These are phyloP conservation scores for Pyrenochaeta sp. DNA, from an alignment of 2,329 filamentous ascomycete genomes.

Conservation along the genomic window DNA sequence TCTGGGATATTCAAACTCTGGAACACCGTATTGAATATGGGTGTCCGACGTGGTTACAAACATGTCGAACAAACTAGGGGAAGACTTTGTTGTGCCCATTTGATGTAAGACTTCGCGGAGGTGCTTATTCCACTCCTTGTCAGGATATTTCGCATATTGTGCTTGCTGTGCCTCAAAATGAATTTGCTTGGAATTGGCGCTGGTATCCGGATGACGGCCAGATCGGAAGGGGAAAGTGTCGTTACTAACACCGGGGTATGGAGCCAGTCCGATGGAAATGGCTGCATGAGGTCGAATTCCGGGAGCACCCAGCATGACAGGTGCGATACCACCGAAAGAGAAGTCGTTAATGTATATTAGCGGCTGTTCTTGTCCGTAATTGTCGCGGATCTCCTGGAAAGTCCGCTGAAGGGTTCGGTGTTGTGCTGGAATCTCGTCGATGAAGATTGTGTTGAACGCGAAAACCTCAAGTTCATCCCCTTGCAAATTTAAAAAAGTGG, in stretches of 20 bases:
- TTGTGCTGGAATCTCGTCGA: slow-evolving; percentile 42
- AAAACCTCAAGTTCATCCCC: slow-evolving; percentile 37
- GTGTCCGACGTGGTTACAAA: slow-evolving; percentile 21
- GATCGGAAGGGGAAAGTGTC: slow-evolving; percentile 22
- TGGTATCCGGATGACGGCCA: slow-evolving; percentile 15
- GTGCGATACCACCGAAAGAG: slow-evolving; percentile 45
- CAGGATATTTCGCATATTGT: slow-evolving; percentile 6
- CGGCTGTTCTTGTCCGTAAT: slow-evolving; percentile 42
- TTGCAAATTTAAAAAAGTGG: slow-evolving; percentile 30
- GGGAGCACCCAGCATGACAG: slow-evolving; percentile 40
- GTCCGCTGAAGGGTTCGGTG: slow-evolving; percentile 43
- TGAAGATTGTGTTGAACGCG: slow-evolving; percentile 47
- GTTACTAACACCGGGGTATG: slow-evolving; percentile 13
- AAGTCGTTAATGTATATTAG: slow-evolving; percentile 56
- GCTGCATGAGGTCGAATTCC: slow-evolving; percentile 47
- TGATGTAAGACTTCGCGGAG: slow-evolving; percentile 11
- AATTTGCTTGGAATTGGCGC: slow-evolving; percentile 6
- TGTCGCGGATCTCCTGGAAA: slow-evolving; percentile 33
- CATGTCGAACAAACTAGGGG: slow-evolving; percentile 27
- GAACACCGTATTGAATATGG: slow-evolving; percentile 45
- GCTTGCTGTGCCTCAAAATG: slow-evolving; percentile 13
- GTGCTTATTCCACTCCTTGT: slow-evolving; percentile 22
- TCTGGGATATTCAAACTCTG: slow-evolving; percentile 44
- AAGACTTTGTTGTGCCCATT: slow-evolving; percentile 5
- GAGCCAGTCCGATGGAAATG: slow-evolving; percentile 50